Percentiles rank a stretch among this genome's conserved stretches.
Conservation (phyloP, 139 green algal genomes). For the Tetradesmus lagerheimii region DNA sequence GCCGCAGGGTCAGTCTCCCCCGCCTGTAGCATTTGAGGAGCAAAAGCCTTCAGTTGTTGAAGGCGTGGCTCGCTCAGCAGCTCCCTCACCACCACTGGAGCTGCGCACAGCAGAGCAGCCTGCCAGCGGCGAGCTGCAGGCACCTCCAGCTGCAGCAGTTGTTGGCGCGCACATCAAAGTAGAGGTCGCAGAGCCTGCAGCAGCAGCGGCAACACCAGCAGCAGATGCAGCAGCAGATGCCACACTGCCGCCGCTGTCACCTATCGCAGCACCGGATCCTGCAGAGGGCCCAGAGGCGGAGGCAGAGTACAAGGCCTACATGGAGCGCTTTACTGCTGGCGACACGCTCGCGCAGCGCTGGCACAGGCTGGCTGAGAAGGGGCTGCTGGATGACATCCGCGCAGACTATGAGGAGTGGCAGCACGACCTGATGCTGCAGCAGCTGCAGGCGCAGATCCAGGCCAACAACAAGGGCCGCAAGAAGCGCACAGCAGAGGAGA, state of each 20-base stretch:
- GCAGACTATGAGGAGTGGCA: conserved; percentile 36
- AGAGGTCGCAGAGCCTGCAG: neutral
- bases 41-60: neutral
- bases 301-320: conserved; percentile 28
- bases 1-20: neutral
- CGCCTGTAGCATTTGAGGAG: neutral
- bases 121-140: neutral
- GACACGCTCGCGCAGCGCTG: conserved; percentile 28
- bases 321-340: conserved; percentile 9
- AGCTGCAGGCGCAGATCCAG: conserved; percentile 34
- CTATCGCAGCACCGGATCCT: neutral
- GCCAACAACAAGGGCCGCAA: neutral
- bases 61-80: neutral
- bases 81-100: neutral
- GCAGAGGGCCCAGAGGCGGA: neutral
- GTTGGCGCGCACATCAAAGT: neutral
- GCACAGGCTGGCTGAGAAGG: conserved; percentile 15
- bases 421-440: conserved; percentile 17
- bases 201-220: neutral
- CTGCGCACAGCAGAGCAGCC: neutral
- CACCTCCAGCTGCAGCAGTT: neutral
- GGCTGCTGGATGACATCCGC: conserved; percentile 4
- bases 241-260: conserved; percentile 18
- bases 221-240: neutral
- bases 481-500: neutral